A percentile compares a stretch with the other conserved stretches of the same genome.
These are phyloP conservation scores for Rostrohypoxylon terebratum DNA, from an alignment of 495 filamentous ascomycete genomes.

Conservation along the genomic window DNA sequence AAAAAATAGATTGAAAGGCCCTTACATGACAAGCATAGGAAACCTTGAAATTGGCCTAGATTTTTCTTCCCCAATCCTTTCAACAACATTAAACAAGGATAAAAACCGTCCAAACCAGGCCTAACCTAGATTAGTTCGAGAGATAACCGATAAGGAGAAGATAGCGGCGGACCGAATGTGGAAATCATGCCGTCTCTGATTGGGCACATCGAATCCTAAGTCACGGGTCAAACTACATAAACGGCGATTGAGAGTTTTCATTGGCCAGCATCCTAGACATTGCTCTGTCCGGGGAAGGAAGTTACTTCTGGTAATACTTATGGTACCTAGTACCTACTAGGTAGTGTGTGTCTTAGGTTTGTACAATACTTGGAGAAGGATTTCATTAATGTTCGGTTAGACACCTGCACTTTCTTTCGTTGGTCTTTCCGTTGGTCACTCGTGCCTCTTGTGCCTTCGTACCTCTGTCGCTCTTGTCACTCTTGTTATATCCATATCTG, in stretches of 20 bases:
- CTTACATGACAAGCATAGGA: conserved; percentile 14
- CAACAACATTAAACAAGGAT: conserved; percentile 14
- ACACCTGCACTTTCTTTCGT: conserved; percentile 1
- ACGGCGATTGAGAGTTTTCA: conserved; percentile 6
- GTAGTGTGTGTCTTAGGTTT: not conserved
- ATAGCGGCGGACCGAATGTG: conserved; percentile 45
- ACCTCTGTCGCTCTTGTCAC: no score
- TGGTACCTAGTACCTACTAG: no score
- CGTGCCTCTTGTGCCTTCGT: conserved; percentile 2
- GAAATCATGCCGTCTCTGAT: conserved; percentile 30
- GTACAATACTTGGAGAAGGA: conserved; percentile 16
- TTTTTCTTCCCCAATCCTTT: conserved; percentile 28
- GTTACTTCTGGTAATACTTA: conserved; percentile 19
- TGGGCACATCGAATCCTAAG: conserved; percentile 19
- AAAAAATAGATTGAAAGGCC: conserved; percentile 5
- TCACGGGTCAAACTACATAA: conserved; percentile 13
- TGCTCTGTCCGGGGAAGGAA: conserved; percentile 43
- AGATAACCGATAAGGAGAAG: conserved; percentile 40
- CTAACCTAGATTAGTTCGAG: not conserved
- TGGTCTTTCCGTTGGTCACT: not conserved
- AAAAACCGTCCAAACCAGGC: not conserved
- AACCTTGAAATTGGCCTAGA: conserved; percentile 17
- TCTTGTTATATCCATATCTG: no score
- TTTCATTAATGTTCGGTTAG: conserved; percentile 22
- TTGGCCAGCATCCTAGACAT: conserved; percentile 20